Evolutionary conservation across 202 grass and related monocot species (phyloP).

Genomic region (Cymbopogon flexuosus): DNA sequence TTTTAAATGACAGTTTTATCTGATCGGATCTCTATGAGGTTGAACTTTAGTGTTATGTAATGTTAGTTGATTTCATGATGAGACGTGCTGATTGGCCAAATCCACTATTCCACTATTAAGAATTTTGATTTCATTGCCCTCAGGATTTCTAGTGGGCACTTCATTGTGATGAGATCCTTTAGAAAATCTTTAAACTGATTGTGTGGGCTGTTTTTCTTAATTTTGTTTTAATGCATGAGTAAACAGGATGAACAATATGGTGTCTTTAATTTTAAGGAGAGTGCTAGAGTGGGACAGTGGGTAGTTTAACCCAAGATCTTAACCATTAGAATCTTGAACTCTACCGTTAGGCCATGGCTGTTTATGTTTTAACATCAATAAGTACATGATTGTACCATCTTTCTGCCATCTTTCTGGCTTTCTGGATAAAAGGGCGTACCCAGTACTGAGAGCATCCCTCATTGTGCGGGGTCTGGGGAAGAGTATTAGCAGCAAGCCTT

Average conservation of each 20-base stretch:
- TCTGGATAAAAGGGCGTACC: too few relatives aligned
- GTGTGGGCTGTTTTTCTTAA: neutral
- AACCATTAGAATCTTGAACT: neutral
- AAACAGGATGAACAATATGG: neutral
- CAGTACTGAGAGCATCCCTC: too few relatives aligned
- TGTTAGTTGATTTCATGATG: constrained; percentile 3
- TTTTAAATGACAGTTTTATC: constrained; percentile 6
- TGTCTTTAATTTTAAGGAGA: neutral
- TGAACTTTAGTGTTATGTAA: neutral
- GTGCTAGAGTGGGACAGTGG: neutral
- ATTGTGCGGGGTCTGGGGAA: too few relatives aligned
- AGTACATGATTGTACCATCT: neutral
- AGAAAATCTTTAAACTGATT: neutral
- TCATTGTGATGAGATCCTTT: neutral
- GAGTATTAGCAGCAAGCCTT: too few relatives aligned
- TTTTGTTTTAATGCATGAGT: neutral
- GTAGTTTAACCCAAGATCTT: neutral
- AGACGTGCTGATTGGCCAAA: neutral
- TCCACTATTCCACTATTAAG: neutral
- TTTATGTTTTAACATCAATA: neutral
- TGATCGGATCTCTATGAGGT: neutral
- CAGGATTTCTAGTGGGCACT: neutral
- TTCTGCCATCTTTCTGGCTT: neutral
- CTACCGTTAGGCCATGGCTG: neutral
- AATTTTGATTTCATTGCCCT: neutral